Evolutionary conservation across 768 basidiomycete species (phyloP).

Genomic region (Lactarius indigo): DNA sequence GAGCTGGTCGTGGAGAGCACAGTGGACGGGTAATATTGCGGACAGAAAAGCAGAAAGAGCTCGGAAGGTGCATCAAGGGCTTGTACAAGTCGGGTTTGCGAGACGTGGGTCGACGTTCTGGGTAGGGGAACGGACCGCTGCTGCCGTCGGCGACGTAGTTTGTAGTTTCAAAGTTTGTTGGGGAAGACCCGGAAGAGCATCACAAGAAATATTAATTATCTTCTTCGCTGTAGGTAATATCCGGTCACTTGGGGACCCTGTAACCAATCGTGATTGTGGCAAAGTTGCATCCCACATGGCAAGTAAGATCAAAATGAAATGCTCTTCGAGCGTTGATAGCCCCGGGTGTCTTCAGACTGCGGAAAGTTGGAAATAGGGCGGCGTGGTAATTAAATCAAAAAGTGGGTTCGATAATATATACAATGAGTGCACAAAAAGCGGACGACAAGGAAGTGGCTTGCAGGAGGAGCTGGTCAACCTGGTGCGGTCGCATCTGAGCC

Average conservation of each 20-base stretch:
- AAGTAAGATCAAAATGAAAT: background rate
- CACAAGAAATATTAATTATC: background rate
- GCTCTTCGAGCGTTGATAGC: background rate
- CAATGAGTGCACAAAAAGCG: background rate
- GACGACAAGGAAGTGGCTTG: background rate
- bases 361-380: background rate
- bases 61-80: background rate
- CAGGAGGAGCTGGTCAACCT: background rate
- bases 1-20: background rate
- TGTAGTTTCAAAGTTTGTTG: background rate
- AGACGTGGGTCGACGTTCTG: background rate
- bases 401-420: background rate
- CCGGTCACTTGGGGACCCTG: background rate
- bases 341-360: background rate
- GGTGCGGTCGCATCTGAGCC: conserved; percentile 14
- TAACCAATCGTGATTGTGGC: background rate
- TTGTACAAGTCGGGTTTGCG: background rate
- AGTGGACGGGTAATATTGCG: background rate
- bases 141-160: background rate
- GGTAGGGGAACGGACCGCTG: conserved; percentile 1
- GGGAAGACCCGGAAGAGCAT: background rate
- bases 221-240: background rate
- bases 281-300: background rate
- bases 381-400: background rate
- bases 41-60: background rate